phyloP scores from a whole-genome alignment of 257 asterid genomes.

The Scutellaria barbata region DNA sequence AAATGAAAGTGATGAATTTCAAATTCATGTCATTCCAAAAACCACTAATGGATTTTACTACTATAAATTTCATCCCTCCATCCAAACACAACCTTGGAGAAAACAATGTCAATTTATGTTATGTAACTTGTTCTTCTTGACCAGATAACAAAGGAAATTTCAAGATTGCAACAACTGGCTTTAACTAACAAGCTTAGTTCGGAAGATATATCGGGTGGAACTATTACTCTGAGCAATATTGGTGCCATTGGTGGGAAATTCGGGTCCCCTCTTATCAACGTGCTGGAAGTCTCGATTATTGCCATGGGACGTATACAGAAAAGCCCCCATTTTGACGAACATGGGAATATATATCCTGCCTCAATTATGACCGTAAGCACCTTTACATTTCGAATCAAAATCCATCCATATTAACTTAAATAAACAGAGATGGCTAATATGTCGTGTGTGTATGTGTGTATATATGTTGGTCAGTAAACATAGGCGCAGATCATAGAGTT shows the following conservation, averaged over 20 bases:
- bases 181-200: conserved; percentile 80
- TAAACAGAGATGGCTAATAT: conserved; percentile 2
- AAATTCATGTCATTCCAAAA: no score
- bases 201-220: conserved; percentile 82
- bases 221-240: conserved; percentile 86
- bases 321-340: conserved; percentile 63
- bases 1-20: no score
- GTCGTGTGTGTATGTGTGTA: neutral
- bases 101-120: no score
- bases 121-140: neutral
- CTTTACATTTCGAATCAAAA: neutral
- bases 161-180: conserved; percentile 72
- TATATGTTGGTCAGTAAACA: conserved; percentile 52
- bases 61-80: no score
- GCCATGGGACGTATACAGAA: conserved; percentile 93
- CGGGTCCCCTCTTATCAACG: conserved; percentile 87
- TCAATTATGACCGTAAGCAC: conserved; percentile 79
- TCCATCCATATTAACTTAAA: neutral
- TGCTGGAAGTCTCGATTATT: conserved; percentile 86
- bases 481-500: conserved; percentile 93
- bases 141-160: conserved; percentile 78
- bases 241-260: conserved; percentile 97
- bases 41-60: no score
- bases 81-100: no score
- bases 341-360: conserved; percentile 65